Base-by-base conservation (phyloP, 345 rosid genomes). In the Trapa incisa region DNA sequence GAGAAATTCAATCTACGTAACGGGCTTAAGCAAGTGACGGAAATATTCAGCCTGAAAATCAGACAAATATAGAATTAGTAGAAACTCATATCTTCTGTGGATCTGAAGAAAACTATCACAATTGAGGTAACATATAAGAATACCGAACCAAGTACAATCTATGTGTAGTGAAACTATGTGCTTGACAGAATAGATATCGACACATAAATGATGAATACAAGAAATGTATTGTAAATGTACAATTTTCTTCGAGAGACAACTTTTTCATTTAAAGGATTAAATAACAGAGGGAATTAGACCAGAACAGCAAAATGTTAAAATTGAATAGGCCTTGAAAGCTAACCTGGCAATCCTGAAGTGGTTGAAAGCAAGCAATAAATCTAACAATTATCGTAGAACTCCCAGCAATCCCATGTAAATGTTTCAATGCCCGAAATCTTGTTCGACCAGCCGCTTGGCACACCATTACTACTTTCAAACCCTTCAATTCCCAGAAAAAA, bases 291-390 rank as follows among this genome's bases (percentile, higher is more conserved):
- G 60, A 22, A 54, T 1, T 1, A 54, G 6, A 54, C 5, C 60
- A 54, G 60, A 0, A 22, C 22, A 1, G 7, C 35, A 54, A 54
- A 54, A 5, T 33, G 22, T n/a, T n/a, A 10, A 5, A 54, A n/a
- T 0, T 10, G 2, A 54, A 8, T 0, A 5, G 33, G 10, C n/a
- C 10, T 15, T 22, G 60, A 54, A 54, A 54, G 76, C 90, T 70
- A 76, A 93, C 99, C 96, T 94, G 99, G 77, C 97, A 94, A 85
- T 88, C 88, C 78, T 89, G 87, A 84, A 94, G 84, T 11, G 91
- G 97, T 79, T 85, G 94, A 84, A 87, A 94, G 85, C 99, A 94
- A 75, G 91, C 97, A 78, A 94, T 85, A 35, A 94, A 87, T 84
- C 90, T 86, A 73, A 94, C 97, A 78, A 91, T 80, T 74, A 94